Evolutionary conservation across 768 basidiomycete genomes (phyloP), one percentile per base, ranked within the genome.

Genomic region (Mycena filopes): DNA sequence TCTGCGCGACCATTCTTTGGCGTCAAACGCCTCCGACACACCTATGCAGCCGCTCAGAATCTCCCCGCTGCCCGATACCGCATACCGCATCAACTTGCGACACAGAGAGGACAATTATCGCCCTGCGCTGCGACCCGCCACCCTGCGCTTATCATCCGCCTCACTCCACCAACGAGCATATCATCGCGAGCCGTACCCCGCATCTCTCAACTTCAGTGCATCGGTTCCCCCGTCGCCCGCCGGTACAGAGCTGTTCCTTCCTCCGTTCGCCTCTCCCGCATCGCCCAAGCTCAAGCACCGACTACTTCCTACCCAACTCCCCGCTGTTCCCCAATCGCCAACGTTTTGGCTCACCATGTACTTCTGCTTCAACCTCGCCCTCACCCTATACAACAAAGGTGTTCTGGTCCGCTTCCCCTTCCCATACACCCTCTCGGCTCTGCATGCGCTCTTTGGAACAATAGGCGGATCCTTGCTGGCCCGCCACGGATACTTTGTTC

Each of bases 301-400:
- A 21, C 43, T 49, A n/a, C 31, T 33, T 15, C 26, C 46, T 23
- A 11, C 55, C 21, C 53, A n/a, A 26, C 67, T 26, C 23, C 48
- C 21, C 28, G 18, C 38, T 31, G 36, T 23, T 20, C 48, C 56
- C 55, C 58, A 67, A 21, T 80, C 78, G 4, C 73, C 78, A 25
- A 69, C 77, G 1, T 80, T 83, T 56, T 96, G 94, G 94, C 85
- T 98, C 20, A 70, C 76, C 5, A 81, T 94, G 65, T 99, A 98
- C 81, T 98, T 99, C 73, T 76, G 81, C 65, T 92, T 96, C 84
- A 99, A 98, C 78, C 89, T 99, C 29, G 86, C 87, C 13, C 86
- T 99, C 68, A 99, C 97, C 10, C 81, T 99, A 46, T 98, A 94
- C 79, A 99, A 99, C 86, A 99, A 99, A 78, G 84, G 87, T 40